Base-by-base conservation (phyloP, 2,329 filamentous ascomycete genomes). In the Xylariaceae sp. region DNA sequence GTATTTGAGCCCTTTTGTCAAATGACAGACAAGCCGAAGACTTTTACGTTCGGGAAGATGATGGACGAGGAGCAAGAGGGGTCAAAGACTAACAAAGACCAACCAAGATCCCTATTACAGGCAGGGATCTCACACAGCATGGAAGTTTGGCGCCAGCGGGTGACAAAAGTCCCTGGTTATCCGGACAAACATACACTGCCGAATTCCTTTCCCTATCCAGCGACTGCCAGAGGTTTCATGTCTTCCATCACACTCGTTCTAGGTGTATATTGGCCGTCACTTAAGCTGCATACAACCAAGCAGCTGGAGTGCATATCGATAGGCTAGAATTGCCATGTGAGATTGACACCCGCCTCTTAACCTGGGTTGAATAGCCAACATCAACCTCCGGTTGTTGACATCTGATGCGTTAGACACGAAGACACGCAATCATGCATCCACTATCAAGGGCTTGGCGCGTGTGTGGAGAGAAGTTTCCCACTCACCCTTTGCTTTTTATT, bases 371-470 rank as follows among this genome's bases (percentile, higher is more conserved):
- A 56, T 5, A 28, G 28, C 31, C 36, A 54, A 50, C 51, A 45
- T 44, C n/a, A 14, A 31, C 45, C 36, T 54, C 46, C 37, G 29
- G 21, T 34, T 53, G 33, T 62, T 45, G 53, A 60, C 33, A 37
- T 23, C n/a, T n/a, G 37, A 45, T 50, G 50, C 37, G 56, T 39
- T 52, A 44, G 33, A 54, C 39, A 19, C 23, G 28, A 47, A 23
- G 47, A 57, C 58, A 58, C 61, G 59, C 56, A 57, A 60, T 33
- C 56, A 56, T 62, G 60, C 61, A 62, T 58, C 52, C 51, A 48
- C 34, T 50, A 53, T 43, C 34, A 45, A 21, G 14, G 60, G 26
- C 61, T 63, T 63, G 61, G 61, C 61, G 34, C 45, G 31, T 36
- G 34, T 58, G 52, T 44, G 52, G 61, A 61, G 61, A 52, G 46